Evolutionary conservation across 345 rosid genomes (phyloP), one percentile per base, ranked within the genome.

Genomic region (Physaria fendleri): DNA sequence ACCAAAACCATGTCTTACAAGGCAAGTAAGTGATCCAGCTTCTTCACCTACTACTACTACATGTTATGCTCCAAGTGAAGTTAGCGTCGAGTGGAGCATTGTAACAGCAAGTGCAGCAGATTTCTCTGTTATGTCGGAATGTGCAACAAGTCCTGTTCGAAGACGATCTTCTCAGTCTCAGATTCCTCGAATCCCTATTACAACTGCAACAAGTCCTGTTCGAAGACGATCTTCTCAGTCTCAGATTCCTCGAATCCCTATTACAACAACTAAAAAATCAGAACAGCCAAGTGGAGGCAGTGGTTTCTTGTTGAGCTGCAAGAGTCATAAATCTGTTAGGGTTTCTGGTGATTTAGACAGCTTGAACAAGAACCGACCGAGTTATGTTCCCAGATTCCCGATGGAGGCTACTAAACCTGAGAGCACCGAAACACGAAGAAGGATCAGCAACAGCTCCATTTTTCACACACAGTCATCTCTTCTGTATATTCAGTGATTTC

Each of bases 21-120:
- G 80, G 65, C 83, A 79, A 79, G 78, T 56, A 43, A 78, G 86
- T 22, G 83, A 75, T 59, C 81, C 76, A 0, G 64, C 76, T 16
- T 85, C 76, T 16, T 85, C 94, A 3, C 91, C 92, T 17, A 74
- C n/a, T n/a, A 83, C 94, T 2, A 89, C 92, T 17, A 74, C 82
- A 28, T 69, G 84, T 55, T 88, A 85, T 43, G 84, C 95, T 0
- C 96, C 98, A 8, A 91, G 98, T 14, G 98, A 91, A 68, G 95
- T 78, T 20, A 88, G 96, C 69, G 78, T 91, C 41, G 87, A 91
- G 17, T 91, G 96, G 98, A 91, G 98, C 35, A 85, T 88, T 2
- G 82, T 85, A 37, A 91, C 98, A 2, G 95, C 87, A 33, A 85
- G 95, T 47, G 94, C 86, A 2, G 95, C 86, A 5, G 98, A 84